A percentile compares a stretch with the other conserved stretches of the same genome.
phyloP scores from a whole-genome alignment of 2,329 filamentous ascomycete species.

The Alternaria ethzedia region DNA sequence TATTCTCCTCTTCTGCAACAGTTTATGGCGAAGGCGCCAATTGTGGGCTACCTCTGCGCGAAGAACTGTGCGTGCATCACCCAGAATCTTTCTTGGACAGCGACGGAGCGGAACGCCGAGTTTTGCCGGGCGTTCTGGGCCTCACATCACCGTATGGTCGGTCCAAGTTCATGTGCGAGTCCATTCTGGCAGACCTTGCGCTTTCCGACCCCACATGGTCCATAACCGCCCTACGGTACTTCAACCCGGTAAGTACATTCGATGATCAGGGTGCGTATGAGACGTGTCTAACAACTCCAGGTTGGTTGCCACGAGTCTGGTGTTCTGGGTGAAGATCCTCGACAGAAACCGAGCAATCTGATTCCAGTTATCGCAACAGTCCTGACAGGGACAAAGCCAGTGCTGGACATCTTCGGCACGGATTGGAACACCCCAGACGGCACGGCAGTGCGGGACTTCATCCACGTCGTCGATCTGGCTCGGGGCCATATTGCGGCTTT shows the following conservation, averaged over 20 bases:
- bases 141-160: constrained; percentile 71
- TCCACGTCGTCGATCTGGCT: constrained; percentile 70
- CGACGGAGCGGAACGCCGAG: constrained; percentile 51
- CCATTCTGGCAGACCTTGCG: constrained; percentile 68
- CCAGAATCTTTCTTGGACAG: constrained; percentile 54
- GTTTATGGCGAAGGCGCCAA: constrained; percentile 63
- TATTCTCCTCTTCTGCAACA: constrained; percentile 72
- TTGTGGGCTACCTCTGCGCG: constrained; percentile 58
- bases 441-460: constrained; percentile 71
- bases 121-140: constrained; percentile 60
- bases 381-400: constrained; percentile 60
- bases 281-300: constrained; percentile 23
- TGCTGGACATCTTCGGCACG: constrained; percentile 67
- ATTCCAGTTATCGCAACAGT: constrained; percentile 69
- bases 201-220: constrained; percentile 66
- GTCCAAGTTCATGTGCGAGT: constrained; percentile 72
- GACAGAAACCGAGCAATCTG: constrained; percentile 67
- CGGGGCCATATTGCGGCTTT: constrained; percentile 69
- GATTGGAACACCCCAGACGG: constrained; percentile 72
- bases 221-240: constrained; percentile 69
- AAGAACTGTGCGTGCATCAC: constrained; percentile 63
- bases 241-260: constrained; percentile 61
- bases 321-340: constrained; percentile 68
- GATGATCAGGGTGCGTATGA: not conserved
- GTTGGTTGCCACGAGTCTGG: constrained; percentile 70